Conservation (phyloP, 345 rosid genomes). For the Heritiera littoralis region DNA sequence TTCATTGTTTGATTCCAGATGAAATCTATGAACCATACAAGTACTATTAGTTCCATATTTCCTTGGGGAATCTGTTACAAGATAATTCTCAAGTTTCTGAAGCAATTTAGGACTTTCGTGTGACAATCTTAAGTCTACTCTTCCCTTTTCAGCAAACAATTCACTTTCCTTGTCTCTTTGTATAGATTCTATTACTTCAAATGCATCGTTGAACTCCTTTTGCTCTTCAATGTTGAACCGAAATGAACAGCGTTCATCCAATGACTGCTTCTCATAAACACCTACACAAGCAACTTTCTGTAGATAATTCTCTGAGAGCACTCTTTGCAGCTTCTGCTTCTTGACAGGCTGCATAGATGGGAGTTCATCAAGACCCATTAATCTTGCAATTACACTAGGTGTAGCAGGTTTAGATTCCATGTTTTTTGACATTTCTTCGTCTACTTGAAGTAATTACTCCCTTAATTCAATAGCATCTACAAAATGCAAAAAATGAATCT, state of each 20-base stretch:
- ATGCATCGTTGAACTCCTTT: conserved; percentile 30
- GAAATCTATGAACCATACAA: conserved; percentile 10
- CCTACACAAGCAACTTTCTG: conserved; percentile 54
- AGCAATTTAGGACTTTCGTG: conserved; percentile 23
- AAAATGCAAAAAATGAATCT: conserved; percentile 23
- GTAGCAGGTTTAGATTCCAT: conserved; percentile 45
- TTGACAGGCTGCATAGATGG: conserved; percentile 40
- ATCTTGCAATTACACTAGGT: conserved; percentile 56
- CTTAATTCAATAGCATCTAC: conserved; percentile 13
- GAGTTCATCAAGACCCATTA: conserved; percentile 73
- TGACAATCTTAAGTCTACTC: background rate
- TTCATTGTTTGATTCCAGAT: too few species aligned
- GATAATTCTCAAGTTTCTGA: conserved; percentile 24
- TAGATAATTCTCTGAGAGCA: conserved; percentile 62
- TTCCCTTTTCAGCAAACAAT: conserved; percentile 22
- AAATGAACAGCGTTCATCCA: conserved; percentile 16
- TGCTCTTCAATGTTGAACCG: conserved; percentile 28
- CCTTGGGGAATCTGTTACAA: background rate
- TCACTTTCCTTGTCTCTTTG: conserved; percentile 24
- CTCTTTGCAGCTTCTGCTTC: conserved; percentile 50
- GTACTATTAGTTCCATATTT: background rate
- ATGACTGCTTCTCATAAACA: conserved; percentile 37
- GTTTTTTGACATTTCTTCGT: conserved; percentile 27
- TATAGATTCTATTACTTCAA: conserved; percentile 25
- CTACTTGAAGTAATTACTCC: conserved; percentile 18